Base-by-base conservation (phyloP, 208 protist species). In the Giardia duodenalis region DNA sequence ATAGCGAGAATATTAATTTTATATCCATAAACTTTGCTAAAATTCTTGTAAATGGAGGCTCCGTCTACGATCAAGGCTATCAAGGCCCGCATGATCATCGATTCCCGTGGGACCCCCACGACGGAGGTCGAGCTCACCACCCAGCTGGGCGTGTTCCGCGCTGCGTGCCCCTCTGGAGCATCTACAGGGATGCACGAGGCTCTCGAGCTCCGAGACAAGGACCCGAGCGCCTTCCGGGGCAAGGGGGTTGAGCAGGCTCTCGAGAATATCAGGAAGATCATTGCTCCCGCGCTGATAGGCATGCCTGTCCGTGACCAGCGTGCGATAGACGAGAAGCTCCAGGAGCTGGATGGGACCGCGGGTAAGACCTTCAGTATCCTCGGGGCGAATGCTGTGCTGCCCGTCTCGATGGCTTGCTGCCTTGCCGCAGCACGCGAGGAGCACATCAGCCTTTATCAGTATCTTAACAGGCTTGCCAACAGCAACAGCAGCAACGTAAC, bases 181-280 rank as follows among this genome's bases (percentile, higher is more conserved):
- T 99, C 98, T 42, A 99, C 98, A 47, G 98, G 98, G 93, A 95
- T 97, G 46, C 96, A 99, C 93, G 98, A 99, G 95, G 98, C 98
- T 0, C 87, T 92, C 67, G 95, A 95, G 93, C 95, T 99, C 47
- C 96, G 98, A 93, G 98, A 99, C 94, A 96, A 95, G 88, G 97
- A 97, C 95, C 96, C 97, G 93, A 93, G 93, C 46, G 94, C 95
- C 87, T 99, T 98, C 95, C 91, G 96, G 43, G 98, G 98, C 94
- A 99, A 99, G 95, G 98, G 98, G 88, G 98, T 98, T 92, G 90
- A 94, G 19, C 96, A 96, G 93, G 98, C 98, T 22, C 96, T 99
- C 42, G 93, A 95, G n/a, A 99, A 99, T 95, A 97, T 99, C 47
- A 99, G 98, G 92, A 94, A 96, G 30, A 92, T 97, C 47, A 95